phyloP scores from a whole-genome alignment of 768 basidiomycete species.

The Termitomyces sp. region DNA sequence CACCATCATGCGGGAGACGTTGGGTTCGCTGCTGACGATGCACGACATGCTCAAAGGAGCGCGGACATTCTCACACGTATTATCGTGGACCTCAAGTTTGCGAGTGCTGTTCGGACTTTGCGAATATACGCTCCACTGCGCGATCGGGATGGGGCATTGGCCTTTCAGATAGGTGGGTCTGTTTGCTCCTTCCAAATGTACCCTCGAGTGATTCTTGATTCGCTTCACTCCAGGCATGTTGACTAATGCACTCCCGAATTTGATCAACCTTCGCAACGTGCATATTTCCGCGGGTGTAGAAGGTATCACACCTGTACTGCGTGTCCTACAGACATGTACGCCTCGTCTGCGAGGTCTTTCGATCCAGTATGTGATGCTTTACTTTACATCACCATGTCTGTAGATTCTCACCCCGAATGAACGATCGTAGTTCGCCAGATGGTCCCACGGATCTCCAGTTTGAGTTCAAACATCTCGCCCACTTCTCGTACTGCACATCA shows the following conservation, averaged over 20 bases:
- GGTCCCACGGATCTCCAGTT: conserved; percentile 41
- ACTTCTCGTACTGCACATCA: conserved; percentile 51
- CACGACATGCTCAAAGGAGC: conserved; percentile 55
- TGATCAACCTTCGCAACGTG: conserved; percentile 53
- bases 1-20: conserved; percentile 10
- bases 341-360: conserved; percentile 54
- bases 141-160: conserved; percentile 44
- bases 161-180: conserved; percentile 58
- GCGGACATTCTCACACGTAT: conserved; percentile 69
- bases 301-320: conserved; percentile 46
- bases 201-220: not conserved
- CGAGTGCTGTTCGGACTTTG: conserved; percentile 50
- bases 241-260: conserved; percentile 60
- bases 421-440: conserved; percentile 33
- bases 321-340: conserved; percentile 44
- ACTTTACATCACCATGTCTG: not conserved
- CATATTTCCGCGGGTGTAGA: conserved; percentile 56
- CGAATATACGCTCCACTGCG: conserved; percentile 51
- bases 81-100: conserved; percentile 56
- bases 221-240: conserved; percentile 47
- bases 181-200: not conserved
- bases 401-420: not conserved
- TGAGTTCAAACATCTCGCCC: conserved; percentile 49
- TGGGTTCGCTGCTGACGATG: conserved; percentile 27
- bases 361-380: conserved; percentile 36